Percentiles rank a stretch among this genome's conserved stretches.
These are phyloP conservation scores for Lathyrus tuberosus DNA, from an alignment of 306 rosid species.

Conservation along the genomic window DNA sequence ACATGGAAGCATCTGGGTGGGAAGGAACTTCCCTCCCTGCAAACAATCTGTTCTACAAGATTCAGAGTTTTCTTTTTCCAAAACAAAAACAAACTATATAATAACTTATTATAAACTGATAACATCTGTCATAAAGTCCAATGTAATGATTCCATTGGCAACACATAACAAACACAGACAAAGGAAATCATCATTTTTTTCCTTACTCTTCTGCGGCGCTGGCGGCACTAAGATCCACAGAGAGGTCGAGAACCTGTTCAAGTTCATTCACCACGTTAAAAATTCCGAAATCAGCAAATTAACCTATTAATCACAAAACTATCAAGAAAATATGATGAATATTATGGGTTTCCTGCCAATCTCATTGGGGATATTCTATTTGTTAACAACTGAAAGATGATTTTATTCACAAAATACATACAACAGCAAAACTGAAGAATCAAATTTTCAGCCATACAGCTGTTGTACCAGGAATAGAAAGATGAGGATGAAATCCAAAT, in stretches of 20 bases:
- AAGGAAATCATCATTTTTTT: constrained; percentile 16
- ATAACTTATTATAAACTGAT: constrained; percentile 42
- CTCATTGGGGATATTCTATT: not conserved
- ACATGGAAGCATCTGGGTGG: constrained; percentile 23
- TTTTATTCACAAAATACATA: not conserved
- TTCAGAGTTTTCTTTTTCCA: constrained; percentile 9
- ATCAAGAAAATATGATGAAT: constrained; percentile 21
- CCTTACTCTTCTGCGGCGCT: constrained; percentile 93
- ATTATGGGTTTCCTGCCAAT: not conserved
- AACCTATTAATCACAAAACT: constrained; percentile 24
- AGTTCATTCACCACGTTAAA: constrained; percentile 28
- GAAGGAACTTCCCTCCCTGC: constrained; percentile 28
- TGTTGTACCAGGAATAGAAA: constrained; percentile 1
- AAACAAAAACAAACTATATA: constrained; percentile 24
- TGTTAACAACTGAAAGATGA: not conserved
- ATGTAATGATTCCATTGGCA: constrained; percentile 25
- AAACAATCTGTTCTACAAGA: constrained; percentile 30
- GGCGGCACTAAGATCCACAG: constrained; percentile 95
- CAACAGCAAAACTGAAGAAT: not conserved
- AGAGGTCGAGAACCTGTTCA: constrained; percentile 80
- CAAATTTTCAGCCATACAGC: not conserved
- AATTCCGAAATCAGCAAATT: constrained; percentile 3
- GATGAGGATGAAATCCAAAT: not conserved
- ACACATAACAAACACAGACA: constrained; percentile 27
- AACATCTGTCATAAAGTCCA: constrained; percentile 33